phyloP scores from a whole-genome alignment of 306 rosid species.

The Cicer judaicum region DNA sequence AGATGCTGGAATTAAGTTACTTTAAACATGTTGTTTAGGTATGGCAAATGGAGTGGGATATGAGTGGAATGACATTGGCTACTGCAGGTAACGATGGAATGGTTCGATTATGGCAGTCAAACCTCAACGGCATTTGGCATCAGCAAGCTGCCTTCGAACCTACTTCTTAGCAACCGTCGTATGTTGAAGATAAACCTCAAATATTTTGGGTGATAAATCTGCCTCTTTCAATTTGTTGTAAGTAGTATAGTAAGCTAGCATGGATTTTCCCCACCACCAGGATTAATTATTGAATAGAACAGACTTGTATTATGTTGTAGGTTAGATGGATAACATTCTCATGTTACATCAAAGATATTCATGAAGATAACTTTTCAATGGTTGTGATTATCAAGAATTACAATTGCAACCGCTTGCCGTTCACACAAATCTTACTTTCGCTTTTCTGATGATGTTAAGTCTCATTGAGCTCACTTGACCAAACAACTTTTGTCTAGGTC shows the following conservation, averaged over 20 bases:
- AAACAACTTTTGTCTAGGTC: too few species aligned
- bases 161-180: conserved; percentile 53
- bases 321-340: conserved; percentile 18
- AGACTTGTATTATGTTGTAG: conserved; percentile 31
- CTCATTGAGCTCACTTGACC: too few species aligned
- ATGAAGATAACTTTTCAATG: conserved; percentile 20
- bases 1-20: conserved; percentile 23
- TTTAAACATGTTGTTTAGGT: conserved; percentile 59
- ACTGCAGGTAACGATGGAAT: conserved; percentile 78
- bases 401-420: neutral
- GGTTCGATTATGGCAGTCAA: conserved; percentile 88
- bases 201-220: neutral
- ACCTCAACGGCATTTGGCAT: conserved; percentile 85
- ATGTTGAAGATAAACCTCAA: conserved; percentile 17
- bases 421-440: neutral
- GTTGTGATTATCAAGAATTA: neutral
- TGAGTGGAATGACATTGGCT: conserved; percentile 98
- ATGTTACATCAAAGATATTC: conserved; percentile 25
- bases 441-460: conserved; percentile 2
- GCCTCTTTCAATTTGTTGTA: conserved; percentile 12
- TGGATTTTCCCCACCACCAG: neutral
- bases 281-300: conserved; percentile 30
- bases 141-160: conserved; percentile 82
- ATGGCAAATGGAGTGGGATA: conserved; percentile 98
- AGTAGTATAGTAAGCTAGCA: conserved; percentile 40